A percentile compares a stretch with the other conserved stretches of the same genome.
phyloP scores from a whole-genome alignment of 768 basidiomycete genomes.

The Cubamyces lactineus region DNA sequence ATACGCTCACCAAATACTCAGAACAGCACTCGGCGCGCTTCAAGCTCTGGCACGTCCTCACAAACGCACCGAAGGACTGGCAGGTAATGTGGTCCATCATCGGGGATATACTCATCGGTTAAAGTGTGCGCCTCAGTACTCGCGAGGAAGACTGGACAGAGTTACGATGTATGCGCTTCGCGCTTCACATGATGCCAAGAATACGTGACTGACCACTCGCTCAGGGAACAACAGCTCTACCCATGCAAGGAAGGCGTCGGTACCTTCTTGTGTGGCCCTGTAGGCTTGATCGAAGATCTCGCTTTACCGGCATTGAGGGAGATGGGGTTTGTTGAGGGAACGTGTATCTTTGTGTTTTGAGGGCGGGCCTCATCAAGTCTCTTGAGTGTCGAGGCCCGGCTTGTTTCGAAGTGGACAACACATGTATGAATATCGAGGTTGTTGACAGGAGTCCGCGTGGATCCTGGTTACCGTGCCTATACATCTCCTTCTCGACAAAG shows the following conservation, averaged over 20 bases:
- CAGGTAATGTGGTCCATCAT: constrained; percentile 3
- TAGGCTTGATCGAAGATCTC: constrained; percentile 25
- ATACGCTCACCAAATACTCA: constrained; percentile 23
- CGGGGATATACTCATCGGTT: neutral
- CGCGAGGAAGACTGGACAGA: constrained; percentile 13
- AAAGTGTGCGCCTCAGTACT: constrained; percentile 4
- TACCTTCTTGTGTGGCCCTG: constrained; percentile 29
- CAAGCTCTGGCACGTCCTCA: constrained; percentile 29
- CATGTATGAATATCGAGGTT: too few relatives aligned
- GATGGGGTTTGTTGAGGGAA: constrained; percentile 28
- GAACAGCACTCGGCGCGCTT: constrained; percentile 21
- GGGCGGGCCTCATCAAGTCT: too few relatives aligned
- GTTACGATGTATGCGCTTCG: constrained; percentile 19
- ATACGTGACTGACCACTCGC: neutral
- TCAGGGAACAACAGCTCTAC: constrained; percentile 28
- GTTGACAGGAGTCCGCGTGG: too few relatives aligned
- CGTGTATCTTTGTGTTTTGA: constrained; percentile 26
- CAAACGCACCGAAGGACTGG: constrained; percentile 19
- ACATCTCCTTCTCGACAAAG: too few relatives aligned
- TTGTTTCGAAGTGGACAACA: too few relatives aligned
- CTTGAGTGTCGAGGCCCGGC: too few relatives aligned
- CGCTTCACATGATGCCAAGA: neutral
- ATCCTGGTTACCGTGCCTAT: too few relatives aligned
- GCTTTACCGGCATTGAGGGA: constrained; percentile 27
- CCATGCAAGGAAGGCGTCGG: constrained; percentile 14